These are phyloP conservation scores for Zygnema cylindricum DNA, from an alignment of 139 green algal genomes.

Conservation along the genomic window DNA sequence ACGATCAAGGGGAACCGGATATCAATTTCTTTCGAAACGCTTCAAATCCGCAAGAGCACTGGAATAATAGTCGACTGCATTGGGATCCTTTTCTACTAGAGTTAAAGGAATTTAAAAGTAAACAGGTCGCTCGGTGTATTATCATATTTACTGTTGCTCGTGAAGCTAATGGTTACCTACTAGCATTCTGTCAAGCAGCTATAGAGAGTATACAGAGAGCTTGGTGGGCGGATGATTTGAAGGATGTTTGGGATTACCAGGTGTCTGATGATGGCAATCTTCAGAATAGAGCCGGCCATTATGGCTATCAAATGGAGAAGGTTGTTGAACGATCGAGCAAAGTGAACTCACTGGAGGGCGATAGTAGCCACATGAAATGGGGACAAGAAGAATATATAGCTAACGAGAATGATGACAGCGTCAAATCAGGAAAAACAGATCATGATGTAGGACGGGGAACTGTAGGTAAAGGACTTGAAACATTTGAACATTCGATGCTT, in stretches of 20 bases:
- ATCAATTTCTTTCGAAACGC: no score
- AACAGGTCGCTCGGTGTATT: neutral
- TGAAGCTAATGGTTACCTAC: neutral
- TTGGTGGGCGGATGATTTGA: neutral
- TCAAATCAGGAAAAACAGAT: neutral
- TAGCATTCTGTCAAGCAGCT: neutral
- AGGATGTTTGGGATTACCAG: neutral
- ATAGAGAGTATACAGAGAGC: neutral
- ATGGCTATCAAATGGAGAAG: neutral
- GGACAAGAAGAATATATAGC: neutral
- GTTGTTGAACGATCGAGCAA: no score
- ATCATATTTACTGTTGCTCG: neutral
- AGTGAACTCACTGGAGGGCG: no score
- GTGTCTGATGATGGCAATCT: no score
- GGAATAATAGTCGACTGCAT: no score
- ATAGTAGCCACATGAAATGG: neutral
- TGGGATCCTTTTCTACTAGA: neutral
- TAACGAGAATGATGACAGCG: neutral
- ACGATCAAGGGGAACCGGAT: no score
- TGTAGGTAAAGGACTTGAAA: neutral
- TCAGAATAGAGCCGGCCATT: neutral
- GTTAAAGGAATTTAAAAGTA: neutral
- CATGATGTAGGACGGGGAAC: neutral
- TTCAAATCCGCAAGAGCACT: no score
- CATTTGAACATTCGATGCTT: neutral